Evolutionary conservation across 441 rosid genomes (phyloP).

Genomic region (Syzygium malaccense): DNA sequence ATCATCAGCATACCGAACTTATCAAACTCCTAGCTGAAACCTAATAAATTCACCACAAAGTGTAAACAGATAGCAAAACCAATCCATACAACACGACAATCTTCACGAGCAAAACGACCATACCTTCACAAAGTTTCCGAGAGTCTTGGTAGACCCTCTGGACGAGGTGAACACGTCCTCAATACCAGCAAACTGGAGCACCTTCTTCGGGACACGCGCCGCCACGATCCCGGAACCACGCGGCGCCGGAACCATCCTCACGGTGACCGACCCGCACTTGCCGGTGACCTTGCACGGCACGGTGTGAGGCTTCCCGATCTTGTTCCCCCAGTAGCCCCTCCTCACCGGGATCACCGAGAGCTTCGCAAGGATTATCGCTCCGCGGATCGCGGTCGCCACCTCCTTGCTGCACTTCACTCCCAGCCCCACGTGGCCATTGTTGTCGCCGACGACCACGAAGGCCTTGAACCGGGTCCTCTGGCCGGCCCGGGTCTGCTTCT

Average conservation of each 20-base stretch:
- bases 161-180: slow-evolving; percentile 83
- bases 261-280: slow-evolving; percentile 78
- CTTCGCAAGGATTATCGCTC: slow-evolving; percentile 72
- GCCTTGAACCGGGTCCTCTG: slow-evolving; percentile 94
- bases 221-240: slow-evolving; percentile 88
- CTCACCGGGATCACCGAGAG: slow-evolving; percentile 72
- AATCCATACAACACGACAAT: not conserved
- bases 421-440: slow-evolving; percentile 78
- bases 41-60: not conserved
- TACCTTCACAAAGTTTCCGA: slow-evolving; percentile 88
- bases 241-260: slow-evolving; percentile 92
- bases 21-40: not conserved
- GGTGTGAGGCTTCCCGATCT: slow-evolving; percentile 79
- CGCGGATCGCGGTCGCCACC: slow-evolving; percentile 80
- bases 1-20: not conserved
- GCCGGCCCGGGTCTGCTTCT: slow-evolving; percentile 91
- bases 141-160: slow-evolving; percentile 79
- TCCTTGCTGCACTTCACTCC: slow-evolving; percentile 87
- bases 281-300: slow-evolving; percentile 91
- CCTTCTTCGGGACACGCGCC: slow-evolving; percentile 87
- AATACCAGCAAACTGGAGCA: slow-evolving; percentile 79
- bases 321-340: slow-evolving; percentile 91
- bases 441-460: slow-evolving; percentile 82
- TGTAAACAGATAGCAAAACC: not conserved
- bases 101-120: not conserved